Percentiles rank a stretch among this genome's conserved stretches.
These are phyloP conservation scores for Claviceps pusilla DNA, from an alignment of 2,329 filamentous ascomycete genomes.

Conservation along the genomic window DNA sequence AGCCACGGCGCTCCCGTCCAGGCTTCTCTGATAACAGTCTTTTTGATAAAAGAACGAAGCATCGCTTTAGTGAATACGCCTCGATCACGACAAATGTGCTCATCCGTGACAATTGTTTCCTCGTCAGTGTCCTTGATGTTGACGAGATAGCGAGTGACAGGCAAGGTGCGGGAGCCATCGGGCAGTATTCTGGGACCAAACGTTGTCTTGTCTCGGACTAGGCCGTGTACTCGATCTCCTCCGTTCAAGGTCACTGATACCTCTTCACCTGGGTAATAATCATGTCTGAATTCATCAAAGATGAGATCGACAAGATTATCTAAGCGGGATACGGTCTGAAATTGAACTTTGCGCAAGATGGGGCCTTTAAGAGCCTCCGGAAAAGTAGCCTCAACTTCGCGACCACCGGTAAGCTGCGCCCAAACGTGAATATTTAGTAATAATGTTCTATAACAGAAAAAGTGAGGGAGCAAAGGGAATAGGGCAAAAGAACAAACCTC, in stretches of 20 bases:
- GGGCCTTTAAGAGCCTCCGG: slow-evolving; percentile 84
- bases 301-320: slow-evolving; percentile 61
- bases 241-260: slow-evolving; percentile 59
- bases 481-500: slow-evolving; percentile 44
- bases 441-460: neutral
- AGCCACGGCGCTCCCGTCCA: slow-evolving; percentile 97
- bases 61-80: slow-evolving; percentile 92
- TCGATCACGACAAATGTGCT: slow-evolving; percentile 71
- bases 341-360: slow-evolving; percentile 80
- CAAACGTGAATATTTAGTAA: slow-evolving; percentile 1
- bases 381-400: slow-evolving; percentile 81
- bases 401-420: slow-evolving; percentile 56
- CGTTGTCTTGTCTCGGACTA: slow-evolving; percentile 72
- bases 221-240: slow-evolving; percentile 55
- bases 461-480: neutral
- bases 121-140: slow-evolving; percentile 54
- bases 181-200: slow-evolving; percentile 45
- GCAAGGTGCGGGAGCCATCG: slow-evolving; percentile 55
- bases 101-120: slow-evolving; percentile 65
- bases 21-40: slow-evolving; percentile 77
- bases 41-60: slow-evolving; percentile 84
- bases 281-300: slow-evolving; percentile 67
- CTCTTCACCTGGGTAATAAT: slow-evolving; percentile 80
- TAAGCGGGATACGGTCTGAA: slow-evolving; percentile 75
- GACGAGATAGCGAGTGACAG: slow-evolving; percentile 69